Conservation (phyloP, 306 rosid species). For the Aeschynomene evenia region DNA sequence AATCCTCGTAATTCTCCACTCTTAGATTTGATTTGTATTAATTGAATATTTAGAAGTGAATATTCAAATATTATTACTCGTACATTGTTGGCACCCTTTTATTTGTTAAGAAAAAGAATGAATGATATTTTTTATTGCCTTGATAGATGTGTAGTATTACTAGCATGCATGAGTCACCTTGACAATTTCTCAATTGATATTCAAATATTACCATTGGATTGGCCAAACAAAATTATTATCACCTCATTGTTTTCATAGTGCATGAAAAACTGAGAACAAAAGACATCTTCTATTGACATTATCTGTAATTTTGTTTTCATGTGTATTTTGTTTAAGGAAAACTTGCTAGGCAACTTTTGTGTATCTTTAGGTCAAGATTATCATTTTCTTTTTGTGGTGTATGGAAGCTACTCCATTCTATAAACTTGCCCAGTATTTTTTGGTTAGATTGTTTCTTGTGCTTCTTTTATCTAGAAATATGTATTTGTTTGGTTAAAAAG, state of each 20-base stretch:
- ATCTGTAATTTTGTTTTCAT: background rate
- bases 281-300: background rate
- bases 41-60: no score
- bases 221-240: background rate
- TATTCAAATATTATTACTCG: no score
- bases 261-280: background rate
- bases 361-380: background rate
- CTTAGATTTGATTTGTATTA: no score
- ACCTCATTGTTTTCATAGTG: background rate
- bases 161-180: background rate
- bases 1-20: no score
- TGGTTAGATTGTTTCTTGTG: background rate
- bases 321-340: background rate
- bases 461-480: background rate
- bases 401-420: background rate
- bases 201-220: background rate
- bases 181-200: background rate
- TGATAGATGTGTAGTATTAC: background rate
- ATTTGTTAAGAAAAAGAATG: background rate
- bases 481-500: background rate
- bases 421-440: background rate
- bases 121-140: background rate
- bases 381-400: background rate
- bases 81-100: background rate
- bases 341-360: background rate